A percentile compares a stretch with the other conserved stretches of the same genome.
Evolutionary conservation across 495 filamentous ascomycete genomes (phyloP).

Genomic region (Pyrenula massariospora): DNA sequence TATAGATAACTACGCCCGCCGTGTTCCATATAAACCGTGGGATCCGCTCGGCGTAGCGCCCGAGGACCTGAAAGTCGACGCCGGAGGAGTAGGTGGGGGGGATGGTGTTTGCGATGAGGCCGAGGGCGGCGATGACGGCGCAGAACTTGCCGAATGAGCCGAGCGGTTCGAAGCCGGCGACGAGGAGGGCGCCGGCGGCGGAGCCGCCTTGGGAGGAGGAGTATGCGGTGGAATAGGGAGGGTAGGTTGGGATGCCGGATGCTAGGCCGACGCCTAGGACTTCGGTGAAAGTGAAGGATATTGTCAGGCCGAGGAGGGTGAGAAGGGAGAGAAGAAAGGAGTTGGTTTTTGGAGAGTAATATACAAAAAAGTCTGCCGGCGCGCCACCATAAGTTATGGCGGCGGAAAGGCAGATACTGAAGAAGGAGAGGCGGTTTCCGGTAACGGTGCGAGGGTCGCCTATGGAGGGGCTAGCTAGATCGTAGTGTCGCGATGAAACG

Average conservation of each 20-base stretch:
- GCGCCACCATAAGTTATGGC: constrained; percentile 51
- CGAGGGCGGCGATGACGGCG: constrained; percentile 57
- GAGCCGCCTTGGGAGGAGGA: constrained; percentile 31
- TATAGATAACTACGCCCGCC: constrained; percentile 45
- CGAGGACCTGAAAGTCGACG: constrained; percentile 57
- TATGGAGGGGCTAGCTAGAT: constrained; percentile 36
- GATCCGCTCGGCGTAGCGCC: constrained; percentile 39
- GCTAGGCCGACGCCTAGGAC: constrained; percentile 58
- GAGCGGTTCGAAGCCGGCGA: constrained; percentile 50
- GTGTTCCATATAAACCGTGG: constrained; percentile 56
- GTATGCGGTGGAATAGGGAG: constrained; percentile 45
- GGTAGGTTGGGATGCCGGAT: constrained; percentile 42
- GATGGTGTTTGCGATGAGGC: constrained; percentile 60
- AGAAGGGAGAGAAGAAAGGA: constrained; percentile 13
- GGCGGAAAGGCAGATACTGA: constrained; percentile 52
- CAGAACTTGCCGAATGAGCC: constrained; percentile 63
- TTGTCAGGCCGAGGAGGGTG: constrained; percentile 33
- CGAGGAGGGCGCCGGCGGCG: constrained; percentile 45
- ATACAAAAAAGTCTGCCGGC: constrained; percentile 56
- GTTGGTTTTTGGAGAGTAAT: constrained; percentile 31
- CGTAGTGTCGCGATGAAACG: constrained; percentile 51
- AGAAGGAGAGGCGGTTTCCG: constrained; percentile 55
- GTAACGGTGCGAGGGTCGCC: constrained; percentile 39
- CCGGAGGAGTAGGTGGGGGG: constrained; percentile 58
- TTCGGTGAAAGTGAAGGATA: constrained; percentile 50